Base-by-base conservation (phyloP, 2,329 filamentous ascomycete species). In the Pezicula neosporulosa region DNA sequence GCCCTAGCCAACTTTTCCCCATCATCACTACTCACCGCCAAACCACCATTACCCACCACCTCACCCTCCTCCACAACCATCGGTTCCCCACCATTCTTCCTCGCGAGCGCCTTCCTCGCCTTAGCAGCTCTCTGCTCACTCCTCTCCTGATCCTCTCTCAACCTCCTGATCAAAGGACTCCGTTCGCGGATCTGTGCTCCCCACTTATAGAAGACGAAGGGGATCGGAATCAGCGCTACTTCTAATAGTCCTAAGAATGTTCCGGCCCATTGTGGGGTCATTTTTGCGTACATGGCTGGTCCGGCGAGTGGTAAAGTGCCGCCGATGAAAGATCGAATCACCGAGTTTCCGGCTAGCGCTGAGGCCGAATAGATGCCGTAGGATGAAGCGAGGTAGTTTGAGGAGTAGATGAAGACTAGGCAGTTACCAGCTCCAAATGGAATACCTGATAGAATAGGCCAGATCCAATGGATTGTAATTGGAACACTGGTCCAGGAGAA, bases 401-500 rank as follows among this genome's bases (percentile, higher is more conserved):
- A 82, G 0, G 85, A 82, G 63, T 95, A 94, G 63, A 95, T 92
- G 71, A 95, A 95, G 36, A 89, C 83, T 3, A 84, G 77, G 8
- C 81, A 85, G 61, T 93, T 94, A 0, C 90, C 90, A 0, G 80
- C 77, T 9, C 89, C 89, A 60, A 94, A 95, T 0, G 86, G 87
- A 6, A 95, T 79, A 1, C 90, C 89, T 1, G 89, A 89, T 0
- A 89, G 73, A 45, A 95, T 86, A 1, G 89, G 87, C 18, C 83
- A 76, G n/a, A 90, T 83, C 86, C 89, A 95, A 66, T 90, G 91
- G 30, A 95, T 89, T 4, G 81, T 80, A 0, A 70, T 72, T 0
- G 91, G 91, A 0, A 90, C 81, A 54, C 86, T 91, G 0, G 91
- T 96, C 90, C 90, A 96, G 0, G 89, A 83, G 64, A 97, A 97